These are phyloP conservation scores for Sclerotinia glacialis DNA, from an alignment of 2,329 filamentous ascomycete species.

Conservation along the genomic window DNA sequence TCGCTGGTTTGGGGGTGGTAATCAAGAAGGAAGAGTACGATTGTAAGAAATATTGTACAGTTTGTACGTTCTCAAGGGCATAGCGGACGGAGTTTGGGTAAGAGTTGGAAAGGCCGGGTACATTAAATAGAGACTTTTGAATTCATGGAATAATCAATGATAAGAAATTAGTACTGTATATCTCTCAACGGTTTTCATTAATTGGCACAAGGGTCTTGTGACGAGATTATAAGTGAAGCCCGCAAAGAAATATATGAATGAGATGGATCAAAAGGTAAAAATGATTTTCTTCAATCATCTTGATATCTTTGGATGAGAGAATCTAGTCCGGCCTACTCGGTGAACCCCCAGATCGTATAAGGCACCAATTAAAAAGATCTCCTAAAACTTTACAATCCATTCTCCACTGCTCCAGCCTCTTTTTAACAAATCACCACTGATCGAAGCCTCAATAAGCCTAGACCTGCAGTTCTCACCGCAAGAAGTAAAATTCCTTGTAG, in stretches of 20 bases:
- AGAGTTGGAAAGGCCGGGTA: slow-evolving; percentile 14
- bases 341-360: slow-evolving; percentile 16
- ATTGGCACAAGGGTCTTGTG: background rate
- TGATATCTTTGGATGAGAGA: background rate
- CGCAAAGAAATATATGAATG: background rate
- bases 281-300: background rate
- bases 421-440: slow-evolving; percentile 6
- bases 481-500: slow-evolving; percentile 3
- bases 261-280: background rate
- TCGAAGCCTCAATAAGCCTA: slow-evolving; percentile 11
- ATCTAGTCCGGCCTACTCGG: slow-evolving; percentile 18
- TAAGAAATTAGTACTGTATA: background rate
- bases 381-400: slow-evolving; percentile 3
- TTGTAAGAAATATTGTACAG: slow-evolving; percentile 29
- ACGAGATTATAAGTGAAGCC: background rate
- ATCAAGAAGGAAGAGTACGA: slow-evolving; percentile 38
- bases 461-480: slow-evolving; percentile 21
- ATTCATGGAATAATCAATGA: slow-evolving; percentile 18
- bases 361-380: background rate
- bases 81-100: slow-evolving; percentile 37
- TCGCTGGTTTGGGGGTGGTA: slow-evolving; percentile 57
- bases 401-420: slow-evolving; percentile 16
- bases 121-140: slow-evolving; percentile 24
- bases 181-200: background rate
- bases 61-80: slow-evolving; percentile 28